Evolutionary conservation across 805 yeast species (phyloP).

Genomic region (Ogataea ramenticola): DNA sequence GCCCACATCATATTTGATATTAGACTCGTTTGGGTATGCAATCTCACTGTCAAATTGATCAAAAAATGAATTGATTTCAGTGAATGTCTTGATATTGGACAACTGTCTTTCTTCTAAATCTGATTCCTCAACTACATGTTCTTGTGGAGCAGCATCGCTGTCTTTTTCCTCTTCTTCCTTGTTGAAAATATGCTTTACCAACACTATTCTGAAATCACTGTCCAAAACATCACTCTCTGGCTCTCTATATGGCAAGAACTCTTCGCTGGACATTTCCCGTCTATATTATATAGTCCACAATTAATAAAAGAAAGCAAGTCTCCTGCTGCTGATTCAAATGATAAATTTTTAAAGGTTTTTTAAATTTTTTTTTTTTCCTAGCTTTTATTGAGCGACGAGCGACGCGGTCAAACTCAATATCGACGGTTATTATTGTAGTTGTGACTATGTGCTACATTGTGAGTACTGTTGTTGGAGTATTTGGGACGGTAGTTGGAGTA

Average conservation of each 20-base stretch:
- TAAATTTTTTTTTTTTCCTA: too few relatives aligned
- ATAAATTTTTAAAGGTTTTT: too few relatives aligned
- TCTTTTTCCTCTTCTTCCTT: conserved; percentile 16
- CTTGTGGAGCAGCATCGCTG: conserved; percentile 9
- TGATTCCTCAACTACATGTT: conserved; percentile 13
- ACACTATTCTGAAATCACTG: conserved; percentile 37
- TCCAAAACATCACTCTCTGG: conserved; percentile 32
- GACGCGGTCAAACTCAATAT: neutral
- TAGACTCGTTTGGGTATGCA: conserved; percentile 48
- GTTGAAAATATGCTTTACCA: conserved; percentile 32
- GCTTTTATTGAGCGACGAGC: too few relatives aligned
- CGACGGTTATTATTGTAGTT: neutral
- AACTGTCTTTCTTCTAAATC: conserved; percentile 44
- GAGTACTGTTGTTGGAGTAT: neutral
- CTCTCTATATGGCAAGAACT: conserved; percentile 1
- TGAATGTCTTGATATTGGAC: conserved; percentile 37
- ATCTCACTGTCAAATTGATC: conserved; percentile 44
- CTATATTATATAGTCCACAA: too few relatives aligned
- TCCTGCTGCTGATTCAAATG: too few relatives aligned
- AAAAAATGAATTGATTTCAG: conserved; percentile 42
- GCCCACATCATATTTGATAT: conserved; percentile 53
- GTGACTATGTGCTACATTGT: neutral
- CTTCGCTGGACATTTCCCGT: neutral
- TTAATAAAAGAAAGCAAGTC: too few relatives aligned
- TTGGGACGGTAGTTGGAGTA: neutral